Evolutionary conservation across 1,139 yeast species (phyloP).

Genomic region (Casaregolazyma lundiana): DNA sequence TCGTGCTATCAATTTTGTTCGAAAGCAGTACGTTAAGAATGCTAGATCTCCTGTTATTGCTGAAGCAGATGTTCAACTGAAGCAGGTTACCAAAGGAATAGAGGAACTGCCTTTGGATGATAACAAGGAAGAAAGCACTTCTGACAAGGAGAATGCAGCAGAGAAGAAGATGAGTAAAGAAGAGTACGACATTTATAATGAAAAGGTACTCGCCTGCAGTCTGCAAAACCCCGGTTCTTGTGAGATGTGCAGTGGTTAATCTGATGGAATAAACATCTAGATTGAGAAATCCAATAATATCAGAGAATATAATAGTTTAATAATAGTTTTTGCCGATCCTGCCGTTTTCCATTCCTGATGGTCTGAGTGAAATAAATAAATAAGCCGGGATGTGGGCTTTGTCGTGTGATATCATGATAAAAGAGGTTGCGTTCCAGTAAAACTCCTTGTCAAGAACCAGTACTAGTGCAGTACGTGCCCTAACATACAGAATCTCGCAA

Average conservation of each 20-base stretch:
- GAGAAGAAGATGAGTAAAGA: slow-evolving; percentile 19
- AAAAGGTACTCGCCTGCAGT: slow-evolving; percentile 94
- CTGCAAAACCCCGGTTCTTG: slow-evolving; percentile 96
- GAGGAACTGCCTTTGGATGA: slow-evolving; percentile 4
- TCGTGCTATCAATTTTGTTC: slow-evolving; percentile 27
- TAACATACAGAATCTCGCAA: too few species aligned
- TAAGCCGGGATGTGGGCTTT: too few species aligned
- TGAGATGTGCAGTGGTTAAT: slow-evolving; percentile 96
- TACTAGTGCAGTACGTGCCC: too few species aligned
- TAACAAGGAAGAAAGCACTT: slow-evolving; percentile 1
- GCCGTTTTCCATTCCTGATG: too few species aligned
- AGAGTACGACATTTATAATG: slow-evolving; percentile 73
- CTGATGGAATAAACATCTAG: background rate
- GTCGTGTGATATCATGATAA: too few species aligned
- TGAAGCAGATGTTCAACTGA: slow-evolving; percentile 1
- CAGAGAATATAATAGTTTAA: slow-evolving; percentile 2
- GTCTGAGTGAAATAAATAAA: too few species aligned
- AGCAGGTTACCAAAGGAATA: slow-evolving; percentile 5
- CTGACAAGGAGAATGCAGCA: slow-evolving; percentile 19
- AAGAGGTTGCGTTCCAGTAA: too few species aligned
- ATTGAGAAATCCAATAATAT: slow-evolving; percentile 2
- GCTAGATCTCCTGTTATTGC: background rate
- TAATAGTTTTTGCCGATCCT: too few species aligned
- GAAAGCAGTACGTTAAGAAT: slow-evolving; percentile 32
- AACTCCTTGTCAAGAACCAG: too few species aligned